Evolutionary conservation across 164 flowering plant genomes (phyloP), one percentile per base, ranked within the genome.

Genomic region (Vitis labrusca): DNA sequence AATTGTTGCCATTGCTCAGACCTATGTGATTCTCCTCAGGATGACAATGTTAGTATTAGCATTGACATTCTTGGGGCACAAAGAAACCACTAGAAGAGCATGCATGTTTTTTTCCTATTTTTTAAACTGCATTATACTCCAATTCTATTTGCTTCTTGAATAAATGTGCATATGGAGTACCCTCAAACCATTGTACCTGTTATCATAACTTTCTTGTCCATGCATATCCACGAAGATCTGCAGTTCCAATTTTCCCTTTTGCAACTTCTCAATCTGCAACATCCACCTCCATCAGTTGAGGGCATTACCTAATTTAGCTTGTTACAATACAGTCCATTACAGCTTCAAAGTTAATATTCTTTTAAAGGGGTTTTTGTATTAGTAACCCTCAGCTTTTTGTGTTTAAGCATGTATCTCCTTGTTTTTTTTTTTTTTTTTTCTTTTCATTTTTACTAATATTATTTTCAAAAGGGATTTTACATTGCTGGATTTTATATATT

Each of bases 221-320:
- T 87, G 82, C 96, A 95, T 89, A 64, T 93, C 97, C 83, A 91
- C 63, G 62, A 87, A 79, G 66, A 87, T 77, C 69, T 90, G 85
- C 64, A 84, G 73, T 76, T 93, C 98, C 67, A 81, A 74, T 73
- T 83, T 89, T 73, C 89, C 93, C 84, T 84, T 90, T 82, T 87
- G 88, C 79, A 88, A 68, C 64, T 72, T 85, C 83, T 91, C 97
- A 77, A 85, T 81, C 99, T 93, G 94, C 77, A 82, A 76, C 29
- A 77, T 58, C 53, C 44, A 71, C 58, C 47, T 32, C 56, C 16
- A 47, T 69, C 17, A 63, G 68, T 65, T 58, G 15, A 52, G 55
- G 29, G 66, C 27, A 75, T 44, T 8, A 58, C 44, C 15, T 64
- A 44, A 58, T 37, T 37, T 37, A 37, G 44, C 44, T 3, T 37